A percentile compares a stretch with the other conserved stretches of the same genome.
These are phyloP conservation scores for Oleoguttula mirabilis DNA, from an alignment of 495 filamentous ascomycete species.

Conservation along the genomic window DNA sequence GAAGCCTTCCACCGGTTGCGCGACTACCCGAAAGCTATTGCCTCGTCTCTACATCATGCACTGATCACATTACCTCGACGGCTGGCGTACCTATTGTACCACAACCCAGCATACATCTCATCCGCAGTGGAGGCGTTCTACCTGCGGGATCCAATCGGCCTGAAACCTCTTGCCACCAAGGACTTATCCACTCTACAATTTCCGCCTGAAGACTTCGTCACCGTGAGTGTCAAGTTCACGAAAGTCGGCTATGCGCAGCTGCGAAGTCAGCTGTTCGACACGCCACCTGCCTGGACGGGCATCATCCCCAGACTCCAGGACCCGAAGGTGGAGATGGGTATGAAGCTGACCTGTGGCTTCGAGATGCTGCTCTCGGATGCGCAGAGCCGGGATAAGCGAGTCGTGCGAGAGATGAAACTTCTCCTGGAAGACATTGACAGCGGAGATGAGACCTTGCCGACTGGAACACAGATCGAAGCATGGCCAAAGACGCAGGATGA, in stretches of 20 bases:
- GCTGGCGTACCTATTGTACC: constrained; percentile 67
- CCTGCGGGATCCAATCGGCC: constrained; percentile 67
- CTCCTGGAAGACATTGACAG: constrained; percentile 58
- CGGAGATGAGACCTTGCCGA: constrained; percentile 52
- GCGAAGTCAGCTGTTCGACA: constrained; percentile 70
- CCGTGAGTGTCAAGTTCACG: constrained; percentile 66
- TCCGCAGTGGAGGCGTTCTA: constrained; percentile 87
- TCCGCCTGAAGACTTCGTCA: constrained; percentile 65
- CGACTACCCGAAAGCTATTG: constrained; percentile 67
- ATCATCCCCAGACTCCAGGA: constrained; percentile 30
- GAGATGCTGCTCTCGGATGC: constrained; percentile 70
- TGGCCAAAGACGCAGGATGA: constrained; percentile 65
- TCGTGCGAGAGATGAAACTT: constrained; percentile 59
- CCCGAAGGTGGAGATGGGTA: constrained; percentile 53
- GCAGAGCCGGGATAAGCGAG: constrained; percentile 50
- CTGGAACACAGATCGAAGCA: constrained; percentile 53
- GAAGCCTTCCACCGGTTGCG: constrained; percentile 82
- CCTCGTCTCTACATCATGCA: constrained; percentile 57
- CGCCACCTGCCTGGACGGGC: constrained; percentile 50
- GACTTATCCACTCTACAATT: constrained; percentile 43
- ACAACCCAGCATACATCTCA: constrained; percentile 58
- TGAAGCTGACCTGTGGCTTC: constrained; percentile 82
- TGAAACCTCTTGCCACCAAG: constrained; percentile 53
- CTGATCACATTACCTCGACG: constrained; percentile 64
- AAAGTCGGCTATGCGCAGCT: constrained; percentile 84